Base-by-base conservation (phyloP, 106 monocot genomes). In the Hemerocallis citrina region DNA sequence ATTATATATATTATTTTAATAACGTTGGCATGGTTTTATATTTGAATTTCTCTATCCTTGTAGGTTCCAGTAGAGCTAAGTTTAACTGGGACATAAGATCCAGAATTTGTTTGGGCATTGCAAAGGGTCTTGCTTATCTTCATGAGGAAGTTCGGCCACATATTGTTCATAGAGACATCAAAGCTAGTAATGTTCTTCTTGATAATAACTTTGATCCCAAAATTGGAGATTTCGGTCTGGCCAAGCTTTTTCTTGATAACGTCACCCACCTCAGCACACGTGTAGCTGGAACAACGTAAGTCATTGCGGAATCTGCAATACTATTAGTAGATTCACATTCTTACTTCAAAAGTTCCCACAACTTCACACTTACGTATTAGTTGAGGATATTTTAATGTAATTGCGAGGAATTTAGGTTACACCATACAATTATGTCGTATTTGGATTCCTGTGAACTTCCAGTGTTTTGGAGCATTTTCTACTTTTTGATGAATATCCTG, bases 101-200 rank as follows among this genome's bases (percentile, higher is more conserved):
- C 39, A 57, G 61, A 41, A 82, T 88, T 29, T 79, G 82, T 66
- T 15, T 64, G 22, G 82, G 82, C 7, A 79, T 69, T 51, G 87
- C 87, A 2, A 76, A 59, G 59, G 87, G 87, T 36, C 79, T 88
- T 5, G 58, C 70, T 13, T 82, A 64, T 52, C 75, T 88, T 32
- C 87, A 88, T 54, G 87, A 88, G 66, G 82, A 76, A 63, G 59
- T 70, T 36, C 59, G 57, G 31, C 82, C 82, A 30, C 68, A 56
- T 21, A 79, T 88, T 32, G 82, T 88, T n/a, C 87, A 88, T 51
- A 72, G 87, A 48, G 86, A 87, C 61, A 87, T 87, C 58, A 86
- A 86, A 57, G 81, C 86, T 17, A 86, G 86, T 47, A 86, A 86
- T 29, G 48, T 86, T 66, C 77, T 86, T 19, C 82, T 88, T 54